Percentiles rank a stretch among this genome's conserved stretches.
Evolutionary conservation across 2,329 filamentous ascomycete genomes (phyloP).

Genomic region (Graphium sp.): DNA sequence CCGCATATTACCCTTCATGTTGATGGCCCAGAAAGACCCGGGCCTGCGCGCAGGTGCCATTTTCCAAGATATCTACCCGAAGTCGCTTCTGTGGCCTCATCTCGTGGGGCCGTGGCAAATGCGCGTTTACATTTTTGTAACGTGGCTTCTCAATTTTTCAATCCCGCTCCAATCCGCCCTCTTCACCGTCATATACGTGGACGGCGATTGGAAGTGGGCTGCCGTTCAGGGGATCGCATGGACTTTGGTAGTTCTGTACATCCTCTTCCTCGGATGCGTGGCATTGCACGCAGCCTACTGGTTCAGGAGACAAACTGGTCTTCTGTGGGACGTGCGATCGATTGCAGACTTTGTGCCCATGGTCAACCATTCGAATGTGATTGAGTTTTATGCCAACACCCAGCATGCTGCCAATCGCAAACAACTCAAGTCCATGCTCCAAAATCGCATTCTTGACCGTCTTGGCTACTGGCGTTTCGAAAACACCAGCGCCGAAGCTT

Average conservation of each 20-base stretch:
- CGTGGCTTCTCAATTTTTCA: slow-evolving; percentile 67
- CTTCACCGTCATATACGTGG: slow-evolving; percentile 46
- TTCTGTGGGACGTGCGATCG: slow-evolving; percentile 73
- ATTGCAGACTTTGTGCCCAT: slow-evolving; percentile 68
- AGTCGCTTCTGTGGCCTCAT: slow-evolving; percentile 46
- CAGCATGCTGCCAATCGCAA: slow-evolving; percentile 39
- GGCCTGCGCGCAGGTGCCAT: slow-evolving; percentile 45
- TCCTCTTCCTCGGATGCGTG: slow-evolving; percentile 42
- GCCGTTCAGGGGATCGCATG: slow-evolving; percentile 64
- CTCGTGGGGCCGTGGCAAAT: slow-evolving; percentile 48
- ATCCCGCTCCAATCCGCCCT: slow-evolving; percentile 66
- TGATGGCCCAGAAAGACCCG: slow-evolving; percentile 51
- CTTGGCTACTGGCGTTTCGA: slow-evolving; percentile 65
- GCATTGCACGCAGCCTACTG: slow-evolving; percentile 44
- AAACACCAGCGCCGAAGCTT: slow-evolving; percentile 23
- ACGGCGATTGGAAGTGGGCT: slow-evolving; percentile 60
- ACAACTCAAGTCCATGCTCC: slow-evolving; percentile 33
- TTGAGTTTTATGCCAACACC: slow-evolving; percentile 53
- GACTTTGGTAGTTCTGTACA: slow-evolving; percentile 59
- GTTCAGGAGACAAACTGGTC: slow-evolving; percentile 47
- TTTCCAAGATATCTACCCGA: slow-evolving; percentile 52
- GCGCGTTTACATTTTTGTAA: slow-evolving; percentile 46
- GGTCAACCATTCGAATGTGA: slow-evolving; percentile 63
- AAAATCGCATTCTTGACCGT: slow-evolving; percentile 43
- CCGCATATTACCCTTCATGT: slow-evolving; percentile 60